Conservation (phyloP, 345 rosid genomes). For the Citrus mangshanensis region DNA sequence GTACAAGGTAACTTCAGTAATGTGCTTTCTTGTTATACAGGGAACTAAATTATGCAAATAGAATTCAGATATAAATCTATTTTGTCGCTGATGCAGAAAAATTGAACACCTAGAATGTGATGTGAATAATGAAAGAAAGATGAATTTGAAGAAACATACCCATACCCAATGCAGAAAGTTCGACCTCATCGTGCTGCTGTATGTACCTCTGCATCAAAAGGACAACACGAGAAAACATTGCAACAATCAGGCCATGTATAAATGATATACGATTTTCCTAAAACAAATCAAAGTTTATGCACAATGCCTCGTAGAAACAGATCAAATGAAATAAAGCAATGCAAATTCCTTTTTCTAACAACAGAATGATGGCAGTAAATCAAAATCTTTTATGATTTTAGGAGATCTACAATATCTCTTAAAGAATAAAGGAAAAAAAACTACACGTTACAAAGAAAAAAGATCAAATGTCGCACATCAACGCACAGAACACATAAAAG, state of each 20-base stretch:
- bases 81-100: neutral
- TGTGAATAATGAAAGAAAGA: neutral
- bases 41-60: neutral
- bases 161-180: conserved; percentile 95
- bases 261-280: neutral
- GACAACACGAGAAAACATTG: neutral
- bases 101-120: neutral
- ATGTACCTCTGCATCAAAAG: conserved; percentile 70
- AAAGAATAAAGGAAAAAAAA: too few relatives aligned
- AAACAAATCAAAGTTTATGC: too few relatives aligned
- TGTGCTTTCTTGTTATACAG: neutral
- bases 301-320: too few relatives aligned
- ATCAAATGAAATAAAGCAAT: neutral
- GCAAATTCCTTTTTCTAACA: neutral
- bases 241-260: neutral
- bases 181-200: conserved; percentile 85
- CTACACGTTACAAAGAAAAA: too few relatives aligned
- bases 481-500: too few relatives aligned
- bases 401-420: neutral
- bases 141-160: conserved; percentile 37
- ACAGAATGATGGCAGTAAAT: too few relatives aligned
- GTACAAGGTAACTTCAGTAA: neutral
- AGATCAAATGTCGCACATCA: too few relatives aligned
- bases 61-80: neutral
- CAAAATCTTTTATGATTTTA: neutral